Base-by-base conservation (phyloP, 305 asterid genomes). In the Fraxinus ornus region DNA sequence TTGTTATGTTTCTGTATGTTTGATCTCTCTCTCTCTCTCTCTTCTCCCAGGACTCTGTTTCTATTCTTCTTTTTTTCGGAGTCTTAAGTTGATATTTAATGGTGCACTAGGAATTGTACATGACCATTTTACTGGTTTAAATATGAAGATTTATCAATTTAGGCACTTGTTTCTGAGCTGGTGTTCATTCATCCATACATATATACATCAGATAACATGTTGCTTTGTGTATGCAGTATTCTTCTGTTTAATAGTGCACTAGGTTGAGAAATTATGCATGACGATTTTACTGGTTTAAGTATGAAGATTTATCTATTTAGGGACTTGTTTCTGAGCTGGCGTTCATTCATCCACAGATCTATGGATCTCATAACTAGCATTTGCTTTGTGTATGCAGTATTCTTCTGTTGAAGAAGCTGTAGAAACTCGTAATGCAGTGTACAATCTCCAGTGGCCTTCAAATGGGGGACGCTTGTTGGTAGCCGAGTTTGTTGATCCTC, bases 371-470 rank as follows among this genome's bases (percentile, higher is more conserved):
- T 85, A 71, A 71, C 80, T 70, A 37, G 36, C 36, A 49, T 35
- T 76, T 22, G 30, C 52, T 79, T 66, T 57, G n/a, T 22, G 12
- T 32, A 7, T 91, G 92, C 97, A 95, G 98, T 95, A 90, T 85
- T 84, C 98, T 84, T 90, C 98, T 62, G 88, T 92, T 77, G 98
- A 93, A 84, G 98, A 93, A 87, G 98, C 97, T 78, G 84, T 86
- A 75, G 95, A 89, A 86, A 95, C 98, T 74, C 93, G 98, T 24
- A 91, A 91, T 83, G 97, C 98, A 74, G 92, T 93, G 35, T 93
- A 93, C 92, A 91, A 93, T 86, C 90, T 93, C 85, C 97, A 93
- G 78, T 95, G 98, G 98, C 98, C 98, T 30, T 49, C 91, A 15
- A 91, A 95, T 57, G 98, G 98, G 21, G 98, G 98, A 0, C 96